These are phyloP conservation scores for Esteya vermicola DNA, from an alignment of 2,329 filamentous ascomycete species.

Conservation along the genomic window DNA sequence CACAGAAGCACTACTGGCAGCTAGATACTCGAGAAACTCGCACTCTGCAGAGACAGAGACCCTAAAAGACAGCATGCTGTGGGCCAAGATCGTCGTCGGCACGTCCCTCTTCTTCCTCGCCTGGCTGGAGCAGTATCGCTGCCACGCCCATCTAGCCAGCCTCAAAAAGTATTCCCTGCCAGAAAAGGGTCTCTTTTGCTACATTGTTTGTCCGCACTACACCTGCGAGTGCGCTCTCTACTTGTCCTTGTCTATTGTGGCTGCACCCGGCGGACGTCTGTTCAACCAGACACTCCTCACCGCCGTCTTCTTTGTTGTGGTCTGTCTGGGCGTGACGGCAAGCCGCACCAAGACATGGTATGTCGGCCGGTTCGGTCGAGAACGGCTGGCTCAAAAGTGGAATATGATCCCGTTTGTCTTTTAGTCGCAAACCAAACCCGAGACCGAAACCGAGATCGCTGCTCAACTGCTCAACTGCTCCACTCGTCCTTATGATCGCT, in stretches of 20 bases:
- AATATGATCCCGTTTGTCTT: conserved; percentile 63
- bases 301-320: conserved; percentile 56
- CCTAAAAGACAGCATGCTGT: neutral
- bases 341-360: conserved; percentile 70
- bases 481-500: conserved; percentile 12
- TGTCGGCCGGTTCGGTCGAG: conserved; percentile 53
- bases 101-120: conserved; percentile 53
- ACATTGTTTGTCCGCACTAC: conserved; percentile 78
- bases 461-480: too few species aligned
- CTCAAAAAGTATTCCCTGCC: conserved; percentile 77
- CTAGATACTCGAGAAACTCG: conserved; percentile 15
- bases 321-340: conserved; percentile 75
- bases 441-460: too few species aligned
- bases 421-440: too few species aligned
- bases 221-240: conserved; percentile 80
- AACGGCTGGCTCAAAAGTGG: conserved; percentile 49
- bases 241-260: conserved; percentile 56
- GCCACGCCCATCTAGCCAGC: conserved; percentile 54
- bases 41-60: neutral
- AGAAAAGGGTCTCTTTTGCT: conserved; percentile 53
- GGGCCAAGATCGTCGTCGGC: conserved; percentile 37
- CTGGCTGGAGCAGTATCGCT: conserved; percentile 60
- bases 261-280: conserved; percentile 50
- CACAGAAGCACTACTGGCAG: conserved; percentile 11
- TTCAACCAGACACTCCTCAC: conserved; percentile 62